Percentiles rank a stretch among this genome's conserved stretches.
Conservation (phyloP, 768 basidiomycete genomes). For the Daedalea quercina region DNA sequence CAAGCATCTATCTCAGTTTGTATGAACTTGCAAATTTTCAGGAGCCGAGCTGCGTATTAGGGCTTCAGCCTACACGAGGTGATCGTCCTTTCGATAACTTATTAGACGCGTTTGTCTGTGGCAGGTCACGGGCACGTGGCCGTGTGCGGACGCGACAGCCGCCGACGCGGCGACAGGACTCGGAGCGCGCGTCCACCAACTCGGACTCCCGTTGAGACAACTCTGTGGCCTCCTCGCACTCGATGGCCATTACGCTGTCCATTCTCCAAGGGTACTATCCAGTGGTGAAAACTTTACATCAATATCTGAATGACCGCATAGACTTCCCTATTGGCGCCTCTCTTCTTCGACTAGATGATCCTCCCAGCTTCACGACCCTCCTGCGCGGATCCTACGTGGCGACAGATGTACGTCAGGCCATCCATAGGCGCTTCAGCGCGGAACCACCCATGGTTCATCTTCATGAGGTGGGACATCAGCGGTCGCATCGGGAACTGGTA, state of each 20-base stretch:
- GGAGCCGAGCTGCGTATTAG: no score
- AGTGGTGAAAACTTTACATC: not conserved
- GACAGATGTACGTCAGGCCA: conserved; percentile 11
- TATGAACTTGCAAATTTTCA: no score
- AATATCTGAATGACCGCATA: not conserved
- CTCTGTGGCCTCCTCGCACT: not conserved
- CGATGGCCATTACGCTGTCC: not conserved
- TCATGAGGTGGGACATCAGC: conserved; percentile 38
- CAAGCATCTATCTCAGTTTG: no score
- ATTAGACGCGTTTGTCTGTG: not conserved
- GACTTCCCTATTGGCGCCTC: not conserved
- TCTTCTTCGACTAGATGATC: conserved; percentile 7
- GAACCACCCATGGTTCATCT: conserved; percentile 41
- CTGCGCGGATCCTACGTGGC: conserved; percentile 44
- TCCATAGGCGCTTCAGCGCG: conserved; percentile 7
- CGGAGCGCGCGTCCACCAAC: no score
- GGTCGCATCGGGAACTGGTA: not conserved
- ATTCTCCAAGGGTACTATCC: conserved; percentile 3
- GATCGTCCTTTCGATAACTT: no score
- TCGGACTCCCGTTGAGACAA: no score
- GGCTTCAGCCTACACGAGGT: no score
- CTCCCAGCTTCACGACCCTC: conserved; percentile 15
- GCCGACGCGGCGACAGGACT: no score
- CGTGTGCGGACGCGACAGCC: not conserved
- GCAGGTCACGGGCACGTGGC: not conserved